These are phyloP conservation scores for Baorangia bicolor DNA, from an alignment of 768 basidiomycete species.

Conservation along the genomic window DNA sequence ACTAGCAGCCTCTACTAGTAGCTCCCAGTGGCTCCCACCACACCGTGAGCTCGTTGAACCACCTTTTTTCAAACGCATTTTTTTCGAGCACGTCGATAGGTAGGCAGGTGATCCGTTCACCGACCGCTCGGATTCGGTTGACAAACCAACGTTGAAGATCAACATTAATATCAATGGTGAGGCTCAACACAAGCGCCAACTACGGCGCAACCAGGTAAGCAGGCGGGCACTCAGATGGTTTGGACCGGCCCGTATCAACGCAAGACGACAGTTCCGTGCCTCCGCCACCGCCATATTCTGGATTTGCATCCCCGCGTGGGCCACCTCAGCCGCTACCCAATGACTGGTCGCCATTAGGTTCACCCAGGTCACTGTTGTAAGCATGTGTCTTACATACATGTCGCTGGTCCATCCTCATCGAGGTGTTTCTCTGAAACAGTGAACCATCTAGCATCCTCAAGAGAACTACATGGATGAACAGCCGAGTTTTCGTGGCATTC, in stretches of 20 bases:
- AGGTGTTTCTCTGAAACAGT: not conserved
- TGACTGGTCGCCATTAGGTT: not conserved
- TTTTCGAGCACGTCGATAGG: not conserved
- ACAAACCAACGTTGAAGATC: not conserved
- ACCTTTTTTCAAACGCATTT: not conserved
- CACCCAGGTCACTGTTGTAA: not conserved
- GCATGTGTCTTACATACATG: not conserved
- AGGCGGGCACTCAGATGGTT: too few relatives aligned
- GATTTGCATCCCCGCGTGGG: not conserved
- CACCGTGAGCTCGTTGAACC: too few relatives aligned
- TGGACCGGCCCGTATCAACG: not conserved
- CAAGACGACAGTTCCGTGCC: not conserved
- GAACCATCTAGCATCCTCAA: not conserved
- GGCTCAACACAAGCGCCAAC: not conserved
- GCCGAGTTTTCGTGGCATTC: not conserved
- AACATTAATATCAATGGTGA: not conserved
- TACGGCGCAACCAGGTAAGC: constrained; percentile 11
- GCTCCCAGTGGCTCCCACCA: too few relatives aligned
- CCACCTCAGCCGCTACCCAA: not conserved
- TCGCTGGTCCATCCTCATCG: not conserved
- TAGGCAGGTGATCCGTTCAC: not conserved
- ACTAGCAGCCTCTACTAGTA: too few relatives aligned
- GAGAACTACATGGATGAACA: not conserved
- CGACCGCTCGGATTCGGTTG: not conserved
- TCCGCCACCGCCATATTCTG: constrained; percentile 13